Evolutionary conservation across 345 rosid genomes (phyloP).

Genomic region (Streptanthus diversifolius): DNA sequence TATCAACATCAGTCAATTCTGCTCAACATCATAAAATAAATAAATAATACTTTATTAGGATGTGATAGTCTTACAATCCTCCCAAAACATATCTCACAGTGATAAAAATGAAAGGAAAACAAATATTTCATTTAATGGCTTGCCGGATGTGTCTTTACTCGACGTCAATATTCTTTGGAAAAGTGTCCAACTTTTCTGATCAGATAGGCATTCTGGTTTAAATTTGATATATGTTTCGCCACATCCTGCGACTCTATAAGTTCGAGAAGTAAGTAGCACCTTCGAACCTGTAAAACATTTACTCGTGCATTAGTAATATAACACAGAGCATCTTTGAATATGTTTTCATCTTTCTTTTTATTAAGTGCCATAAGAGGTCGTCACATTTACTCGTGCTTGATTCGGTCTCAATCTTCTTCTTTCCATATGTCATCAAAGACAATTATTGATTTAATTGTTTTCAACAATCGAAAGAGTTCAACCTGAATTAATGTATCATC

Average conservation of each 20-base stretch:
- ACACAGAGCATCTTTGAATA: neutral
- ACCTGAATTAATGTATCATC: constrained; percentile 13
- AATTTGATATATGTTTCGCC: neutral
- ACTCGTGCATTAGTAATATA: neutral
- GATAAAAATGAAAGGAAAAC: no score
- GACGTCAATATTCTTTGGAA: constrained; percentile 30
- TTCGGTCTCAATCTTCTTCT: constrained; percentile 24
- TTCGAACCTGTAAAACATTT: constrained; percentile 28
- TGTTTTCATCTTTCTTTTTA: neutral
- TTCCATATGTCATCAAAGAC: constrained; percentile 46
- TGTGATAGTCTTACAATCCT: no score
- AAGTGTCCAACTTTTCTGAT: constrained; percentile 38
- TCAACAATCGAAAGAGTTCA: neutral
- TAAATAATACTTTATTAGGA: no score
- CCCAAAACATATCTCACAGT: no score
- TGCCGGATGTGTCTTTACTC: constrained; percentile 8
- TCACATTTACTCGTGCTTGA: neutral
- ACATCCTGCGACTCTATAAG: constrained; percentile 11
- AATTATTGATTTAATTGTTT: constrained; percentile 34
- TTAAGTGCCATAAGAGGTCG: neutral
- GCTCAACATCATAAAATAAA: neutral
- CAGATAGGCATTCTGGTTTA: constrained; percentile 2
- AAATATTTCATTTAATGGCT: no score
- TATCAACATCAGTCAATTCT: neutral
- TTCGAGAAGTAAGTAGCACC: constrained; percentile 45